A percentile compares a stretch with the other conserved stretches of the same genome.
These are phyloP conservation scores for Lentinula sp. DNA, from an alignment of 768 basidiomycete genomes.

Conservation along the genomic window DNA sequence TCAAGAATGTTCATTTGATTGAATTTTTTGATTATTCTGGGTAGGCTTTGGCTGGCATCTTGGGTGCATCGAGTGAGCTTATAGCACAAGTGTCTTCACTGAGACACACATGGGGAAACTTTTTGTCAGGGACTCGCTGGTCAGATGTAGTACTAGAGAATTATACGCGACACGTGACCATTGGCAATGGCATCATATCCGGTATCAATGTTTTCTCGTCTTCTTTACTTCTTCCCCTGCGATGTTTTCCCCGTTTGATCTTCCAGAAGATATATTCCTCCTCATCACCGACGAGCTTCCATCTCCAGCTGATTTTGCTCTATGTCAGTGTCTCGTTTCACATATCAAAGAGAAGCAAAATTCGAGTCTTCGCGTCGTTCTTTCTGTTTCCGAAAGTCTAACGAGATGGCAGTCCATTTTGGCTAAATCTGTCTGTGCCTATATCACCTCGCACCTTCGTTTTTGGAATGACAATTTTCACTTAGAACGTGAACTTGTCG, in stretches of 20 bases:
- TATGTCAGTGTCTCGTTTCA: constrained; percentile 46
- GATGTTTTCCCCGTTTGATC: constrained; percentile 50
- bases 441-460: not conserved
- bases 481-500: constrained; percentile 21
- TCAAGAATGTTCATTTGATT: too few relatives aligned
- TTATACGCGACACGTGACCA: too few relatives aligned
- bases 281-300: constrained; percentile 67
- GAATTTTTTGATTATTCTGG: too few relatives aligned
- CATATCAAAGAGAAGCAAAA: constrained; percentile 42
- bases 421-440: constrained; percentile 47
- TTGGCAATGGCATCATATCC: too few relatives aligned
- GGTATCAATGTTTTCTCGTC: too few relatives aligned
- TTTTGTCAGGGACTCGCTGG: too few relatives aligned
- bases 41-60: too few relatives aligned
- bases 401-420: constrained; percentile 59
- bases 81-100: too few relatives aligned
- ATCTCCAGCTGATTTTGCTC: constrained; percentile 68
- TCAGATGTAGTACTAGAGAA: too few relatives aligned
- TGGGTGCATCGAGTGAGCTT: too few relatives aligned
- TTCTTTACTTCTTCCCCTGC: too few relatives aligned
- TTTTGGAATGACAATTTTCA: not conserved
- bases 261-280: constrained; percentile 44
- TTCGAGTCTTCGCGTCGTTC: constrained; percentile 32
- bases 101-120: too few relatives aligned
- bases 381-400: constrained; percentile 53